phyloP scores from a whole-genome alignment of 768 basidiomycete genomes.

The Podaxis rugospora region DNA sequence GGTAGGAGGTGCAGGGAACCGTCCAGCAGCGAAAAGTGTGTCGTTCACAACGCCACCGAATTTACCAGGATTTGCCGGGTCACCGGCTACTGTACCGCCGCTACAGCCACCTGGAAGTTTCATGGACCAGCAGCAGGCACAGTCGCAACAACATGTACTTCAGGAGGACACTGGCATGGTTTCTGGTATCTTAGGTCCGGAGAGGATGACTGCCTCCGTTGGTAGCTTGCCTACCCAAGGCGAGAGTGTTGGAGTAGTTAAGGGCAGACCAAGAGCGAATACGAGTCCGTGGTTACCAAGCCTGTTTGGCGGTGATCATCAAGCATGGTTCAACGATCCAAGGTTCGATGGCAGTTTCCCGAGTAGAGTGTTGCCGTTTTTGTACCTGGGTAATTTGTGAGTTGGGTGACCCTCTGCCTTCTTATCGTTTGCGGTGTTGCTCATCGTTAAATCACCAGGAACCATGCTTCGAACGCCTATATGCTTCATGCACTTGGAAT shows the following conservation, averaged over 20 bases:
- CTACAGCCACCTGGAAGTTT: slow-evolving; percentile 6
- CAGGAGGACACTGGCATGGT: not conserved
- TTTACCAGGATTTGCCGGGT: slow-evolving; percentile 12
- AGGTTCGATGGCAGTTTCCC: slow-evolving; percentile 96
- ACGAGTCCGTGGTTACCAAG: slow-evolving; percentile 65
- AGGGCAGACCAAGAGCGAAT: slow-evolving; percentile 62
- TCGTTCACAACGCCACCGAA: slow-evolving; percentile 36
- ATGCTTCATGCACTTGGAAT: slow-evolving; percentile 96
- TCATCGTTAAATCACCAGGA: slow-evolving; percentile 38
- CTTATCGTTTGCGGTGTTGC: not conserved
- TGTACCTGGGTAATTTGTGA: slow-evolving; percentile 93
- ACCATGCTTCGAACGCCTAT: slow-evolving; percentile 90
- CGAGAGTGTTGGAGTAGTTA: slow-evolving; percentile 16
- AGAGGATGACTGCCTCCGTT: slow-evolving; percentile 1
- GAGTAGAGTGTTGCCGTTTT: slow-evolving; percentile 84
- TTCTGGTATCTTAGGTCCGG: not conserved
- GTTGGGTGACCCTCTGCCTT: slow-evolving; percentile 29
- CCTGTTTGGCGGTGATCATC: slow-evolving; percentile 62
- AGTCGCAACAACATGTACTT: not conserved
- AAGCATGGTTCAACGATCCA: slow-evolving; percentile 92
- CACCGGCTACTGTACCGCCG: slow-evolving; percentile 10
- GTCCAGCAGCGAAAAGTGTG: slow-evolving; percentile 48
- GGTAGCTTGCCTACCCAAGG: not conserved
- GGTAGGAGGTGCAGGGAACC: slow-evolving; percentile 12
- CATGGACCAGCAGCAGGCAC: not conserved